Conservation (phyloP, 495 filamentous ascomycete genomes). For the Hypomontagnella monticulosa region DNA sequence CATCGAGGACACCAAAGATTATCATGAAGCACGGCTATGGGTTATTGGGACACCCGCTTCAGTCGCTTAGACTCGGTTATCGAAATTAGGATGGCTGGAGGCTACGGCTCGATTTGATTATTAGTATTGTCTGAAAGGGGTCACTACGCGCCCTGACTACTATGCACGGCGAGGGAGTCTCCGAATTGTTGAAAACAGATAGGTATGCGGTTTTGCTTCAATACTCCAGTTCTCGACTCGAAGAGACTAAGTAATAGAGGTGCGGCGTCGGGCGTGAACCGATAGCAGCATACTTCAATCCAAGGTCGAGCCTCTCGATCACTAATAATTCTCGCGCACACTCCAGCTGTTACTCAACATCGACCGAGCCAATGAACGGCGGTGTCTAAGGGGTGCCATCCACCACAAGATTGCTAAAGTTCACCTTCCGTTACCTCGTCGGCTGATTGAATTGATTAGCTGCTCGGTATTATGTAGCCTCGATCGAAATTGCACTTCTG, state of each 20-base stretch:
- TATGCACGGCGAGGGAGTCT: slow-evolving; percentile 16
- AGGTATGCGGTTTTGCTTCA: slow-evolving; percentile 16
- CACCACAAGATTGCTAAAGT: slow-evolving; percentile 11
- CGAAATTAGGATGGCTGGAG: neutral
- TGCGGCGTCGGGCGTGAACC: slow-evolving; percentile 10
- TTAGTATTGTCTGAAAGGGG: slow-evolving; percentile 13
- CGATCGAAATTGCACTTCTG: slow-evolving; percentile 8
- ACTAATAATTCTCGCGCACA: neutral
- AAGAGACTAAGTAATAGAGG: slow-evolving; percentile 1
- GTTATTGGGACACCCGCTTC: slow-evolving; percentile 12
- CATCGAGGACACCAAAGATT: slow-evolving; percentile 26
- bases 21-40: slow-evolving; percentile 17
- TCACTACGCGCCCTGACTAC: slow-evolving; percentile 12
- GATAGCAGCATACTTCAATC: slow-evolving; percentile 11
- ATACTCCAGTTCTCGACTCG: neutral
- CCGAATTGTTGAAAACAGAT: slow-evolving; percentile 8
- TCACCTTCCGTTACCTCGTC: neutral
- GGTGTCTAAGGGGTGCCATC: slow-evolving; percentile 5
- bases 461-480: slow-evolving; percentile 1
- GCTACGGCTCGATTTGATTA: slow-evolving; percentile 8
- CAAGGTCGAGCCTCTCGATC: slow-evolving; percentile 6
- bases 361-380: slow-evolving; percentile 11
- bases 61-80: slow-evolving; percentile 20
- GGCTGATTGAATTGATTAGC: slow-evolving; percentile 20
- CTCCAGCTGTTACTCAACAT: slow-evolving; percentile 24